These are phyloP conservation scores for Penicillium vulpinum DNA, from an alignment of 2,329 filamentous ascomycete species.

Conservation along the genomic window DNA sequence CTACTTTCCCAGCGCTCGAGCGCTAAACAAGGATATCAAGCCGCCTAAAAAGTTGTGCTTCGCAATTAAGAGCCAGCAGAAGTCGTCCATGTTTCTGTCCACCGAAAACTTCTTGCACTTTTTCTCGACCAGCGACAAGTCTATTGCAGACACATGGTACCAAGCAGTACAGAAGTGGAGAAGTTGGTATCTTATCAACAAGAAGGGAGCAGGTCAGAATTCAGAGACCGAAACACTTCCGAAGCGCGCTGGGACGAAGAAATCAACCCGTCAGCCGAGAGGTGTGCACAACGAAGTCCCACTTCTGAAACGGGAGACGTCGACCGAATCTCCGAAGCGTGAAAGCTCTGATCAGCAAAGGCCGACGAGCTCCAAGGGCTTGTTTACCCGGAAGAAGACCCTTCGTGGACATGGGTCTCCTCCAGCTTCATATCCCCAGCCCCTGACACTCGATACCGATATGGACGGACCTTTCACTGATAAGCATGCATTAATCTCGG, in stretches of 20 bases:
- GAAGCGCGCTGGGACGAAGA: conserved; percentile 31
- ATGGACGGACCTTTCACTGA: conserved; percentile 7
- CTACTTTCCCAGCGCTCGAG: conserved; percentile 71
- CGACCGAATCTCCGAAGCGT: conserved; percentile 43
- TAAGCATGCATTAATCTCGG: conserved; percentile 5
- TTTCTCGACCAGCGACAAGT: conserved; percentile 75
- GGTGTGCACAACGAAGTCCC: conserved; percentile 57
- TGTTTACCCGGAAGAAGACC: conserved; percentile 30
- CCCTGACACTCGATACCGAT: conserved; percentile 27
- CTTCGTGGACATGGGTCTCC: conserved; percentile 33
- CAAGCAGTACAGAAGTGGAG: conserved; percentile 75
- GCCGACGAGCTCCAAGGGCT: conserved; percentile 21
- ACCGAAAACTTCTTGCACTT: conserved; percentile 89
- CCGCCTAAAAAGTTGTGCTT: conserved; percentile 84
- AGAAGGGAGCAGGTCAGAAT: conserved; percentile 59
- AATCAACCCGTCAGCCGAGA: conserved; percentile 16
- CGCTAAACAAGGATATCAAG: conserved; percentile 69
- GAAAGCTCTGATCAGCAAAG: conserved; percentile 34
- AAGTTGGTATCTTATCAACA: conserved; percentile 85
- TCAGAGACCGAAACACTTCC: conserved; percentile 21
- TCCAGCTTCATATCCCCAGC: conserved; percentile 31
- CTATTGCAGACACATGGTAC: conserved; percentile 68
- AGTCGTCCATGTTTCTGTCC: conserved; percentile 76
- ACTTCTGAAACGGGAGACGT: conserved; percentile 61
- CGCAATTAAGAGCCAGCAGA: conserved; percentile 89